Evolutionary conservation across 495 filamentous ascomycete genomes (phyloP), one percentile per base, ranked within the genome.

Genomic region (Podospora tetraspora): DNA sequence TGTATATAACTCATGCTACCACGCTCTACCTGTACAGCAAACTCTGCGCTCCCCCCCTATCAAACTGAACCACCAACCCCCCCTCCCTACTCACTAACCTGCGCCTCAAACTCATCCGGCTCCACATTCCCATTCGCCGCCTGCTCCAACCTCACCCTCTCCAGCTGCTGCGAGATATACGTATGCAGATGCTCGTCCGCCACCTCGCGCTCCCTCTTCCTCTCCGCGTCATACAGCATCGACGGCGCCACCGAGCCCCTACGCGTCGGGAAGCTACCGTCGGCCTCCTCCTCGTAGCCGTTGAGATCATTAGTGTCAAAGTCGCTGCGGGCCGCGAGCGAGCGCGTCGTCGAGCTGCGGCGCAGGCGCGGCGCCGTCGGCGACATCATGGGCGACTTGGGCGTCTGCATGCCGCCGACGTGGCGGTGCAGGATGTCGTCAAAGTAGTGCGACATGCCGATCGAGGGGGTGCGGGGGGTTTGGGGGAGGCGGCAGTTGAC

Each of bases 401-500:
- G 71, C 7, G 75, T 70, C 27, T 75, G 78, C 32, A 68, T 67
- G 30, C 71, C 69, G 25, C 71, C 70, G 27, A 76, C 62, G 62
- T 84, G 80, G 4, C 87, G 79, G 25, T 87, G 87, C 80, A 96
- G 92, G 69, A 93, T 87, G 70, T 98, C 94, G 72, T 98, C 94
- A 74, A 98, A 98, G 81, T 97, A 97, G 77, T 97, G 93, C 10
- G 88, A 84, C 76, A 93, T 93, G 43, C 90, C 92, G 1, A 87
- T 85, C 12, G 88, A 86, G 25, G 94, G 94, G 12, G 92, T 94
- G 24, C 93, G 90, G 5, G 94, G 94, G 0, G 94, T 98, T 75
- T 97, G 92, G 0, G 94, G 94, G 25, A 97, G 85, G 71, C 94
- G 92, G 79, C 94, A 98, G 74, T 87, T 96, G 71, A 97, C 83